Evolutionary conservation across 2,329 filamentous ascomycete genomes (phyloP).

Genomic region (Penicillium glabrum): DNA sequence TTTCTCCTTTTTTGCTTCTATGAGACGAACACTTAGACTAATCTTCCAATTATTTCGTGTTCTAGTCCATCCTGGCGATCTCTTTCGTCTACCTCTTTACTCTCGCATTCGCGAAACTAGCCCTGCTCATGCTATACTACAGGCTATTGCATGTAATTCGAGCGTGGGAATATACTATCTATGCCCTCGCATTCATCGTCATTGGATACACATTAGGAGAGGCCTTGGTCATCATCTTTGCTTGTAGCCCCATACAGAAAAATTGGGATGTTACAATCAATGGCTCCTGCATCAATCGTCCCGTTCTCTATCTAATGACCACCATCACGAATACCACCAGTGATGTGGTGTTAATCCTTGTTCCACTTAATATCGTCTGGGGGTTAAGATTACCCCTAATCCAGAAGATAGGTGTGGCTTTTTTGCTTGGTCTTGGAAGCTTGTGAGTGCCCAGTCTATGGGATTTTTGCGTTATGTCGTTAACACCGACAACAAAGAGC

Average conservation of each 20-base stretch:
- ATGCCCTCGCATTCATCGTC: neutral
- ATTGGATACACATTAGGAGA: neutral
- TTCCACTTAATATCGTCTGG: neutral
- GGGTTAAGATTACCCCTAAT: neutral
- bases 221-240: neutral
- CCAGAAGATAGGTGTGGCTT: neutral
- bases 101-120: neutral
- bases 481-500: neutral
- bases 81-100: neutral
- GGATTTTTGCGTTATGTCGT: neutral
- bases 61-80: neutral
- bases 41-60: neutral
- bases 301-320: neutral
- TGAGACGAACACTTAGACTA: neutral
- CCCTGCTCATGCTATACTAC: neutral
- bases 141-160: neutral
- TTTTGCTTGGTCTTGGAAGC: neutral
- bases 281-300: neutral
- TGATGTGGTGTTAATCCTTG: neutral
- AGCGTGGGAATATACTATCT: neutral
- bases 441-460: neutral
- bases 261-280: neutral
- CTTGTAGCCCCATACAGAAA: neutral
- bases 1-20: neutral
- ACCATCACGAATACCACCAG: neutral